These are phyloP conservation scores for Asterochloris erici DNA, from an alignment of 139 green algal genomes.

Conservation along the genomic window DNA sequence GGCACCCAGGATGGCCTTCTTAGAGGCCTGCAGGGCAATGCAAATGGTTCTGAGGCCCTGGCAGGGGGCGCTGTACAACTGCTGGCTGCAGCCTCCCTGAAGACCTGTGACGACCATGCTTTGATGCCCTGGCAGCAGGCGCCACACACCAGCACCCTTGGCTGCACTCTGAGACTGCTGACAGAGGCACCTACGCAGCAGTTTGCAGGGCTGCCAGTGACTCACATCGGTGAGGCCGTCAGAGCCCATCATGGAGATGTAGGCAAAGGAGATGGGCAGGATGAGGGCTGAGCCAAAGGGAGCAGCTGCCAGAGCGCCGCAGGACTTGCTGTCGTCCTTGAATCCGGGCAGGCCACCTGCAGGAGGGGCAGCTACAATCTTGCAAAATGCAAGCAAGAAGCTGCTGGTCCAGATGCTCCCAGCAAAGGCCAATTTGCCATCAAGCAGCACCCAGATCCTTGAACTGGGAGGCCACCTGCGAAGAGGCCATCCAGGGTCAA, in stretches of 20 bases:
- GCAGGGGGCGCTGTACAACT: no score
- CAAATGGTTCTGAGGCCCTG: no score
- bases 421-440: not conserved
- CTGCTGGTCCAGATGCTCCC: not conserved
- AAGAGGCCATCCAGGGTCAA: no score
- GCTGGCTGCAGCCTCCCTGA: no score
- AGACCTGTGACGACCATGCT: no score
- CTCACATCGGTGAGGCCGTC: constrained; percentile 78
- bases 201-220: not conserved
- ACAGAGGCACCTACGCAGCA: no score
- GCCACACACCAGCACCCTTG: no score
- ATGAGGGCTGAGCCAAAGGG: constrained; percentile 96
- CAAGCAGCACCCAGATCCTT: not conserved
- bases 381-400: not conserved
- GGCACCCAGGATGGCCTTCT: constrained; percentile 89
- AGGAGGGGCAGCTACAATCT: not conserved
- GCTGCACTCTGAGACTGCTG: no score
- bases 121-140: no score
- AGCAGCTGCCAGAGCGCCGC: constrained; percentile 91
- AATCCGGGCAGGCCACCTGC: constrained; percentile 34
- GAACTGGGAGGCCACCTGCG: no score
- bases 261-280: constrained; percentile 97
- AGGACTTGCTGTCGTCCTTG: constrained; percentile 63
- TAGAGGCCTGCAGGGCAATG: constrained; percentile 50
- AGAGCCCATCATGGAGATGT: constrained; percentile 98